phyloP scores from a whole-genome alignment of 73 alveolate genomes.

The Stentor roeselii region DNA sequence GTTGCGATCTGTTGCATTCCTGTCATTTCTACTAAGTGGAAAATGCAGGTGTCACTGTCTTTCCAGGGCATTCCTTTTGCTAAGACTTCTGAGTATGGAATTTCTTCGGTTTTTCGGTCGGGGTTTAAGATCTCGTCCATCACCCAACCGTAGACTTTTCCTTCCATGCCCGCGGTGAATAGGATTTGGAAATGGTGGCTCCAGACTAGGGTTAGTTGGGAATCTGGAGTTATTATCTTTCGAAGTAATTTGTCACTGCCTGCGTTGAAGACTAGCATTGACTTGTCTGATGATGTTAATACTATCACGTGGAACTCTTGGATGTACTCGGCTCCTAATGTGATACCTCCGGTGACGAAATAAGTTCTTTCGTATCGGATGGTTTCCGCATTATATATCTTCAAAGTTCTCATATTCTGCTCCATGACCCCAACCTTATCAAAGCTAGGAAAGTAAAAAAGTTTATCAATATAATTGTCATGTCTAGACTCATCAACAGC shows the following conservation, averaged over 20 bases:
- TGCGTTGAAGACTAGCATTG: constrained; percentile 53
- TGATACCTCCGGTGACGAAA: constrained; percentile 43
- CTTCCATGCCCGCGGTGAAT: constrained; percentile 69
- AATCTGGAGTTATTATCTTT: constrained; percentile 51
- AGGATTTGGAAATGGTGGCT: constrained; percentile 44
- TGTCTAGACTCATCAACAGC: constrained; percentile 60
- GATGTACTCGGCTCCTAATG: constrained; percentile 52
- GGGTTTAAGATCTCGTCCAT: constrained; percentile 48
- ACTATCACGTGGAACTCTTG: constrained; percentile 51
- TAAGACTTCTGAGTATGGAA: constrained; percentile 48
- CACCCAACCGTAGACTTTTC: constrained; percentile 62
- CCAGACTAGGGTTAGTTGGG: constrained; percentile 59
- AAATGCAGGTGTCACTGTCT: constrained; percentile 44
- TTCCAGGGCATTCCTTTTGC: constrained; percentile 69
- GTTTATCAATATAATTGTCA: constrained; percentile 66
- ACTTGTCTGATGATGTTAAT: constrained; percentile 40
- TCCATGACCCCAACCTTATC: constrained; percentile 64
- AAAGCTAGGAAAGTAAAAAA: constrained; percentile 52
- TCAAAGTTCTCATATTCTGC: constrained; percentile 57
- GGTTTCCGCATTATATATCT: constrained; percentile 53
- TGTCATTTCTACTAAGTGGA: constrained; percentile 58
- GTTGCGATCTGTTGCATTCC: constrained; percentile 63
- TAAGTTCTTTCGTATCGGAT: constrained; percentile 45
- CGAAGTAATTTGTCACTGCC: constrained; percentile 38
- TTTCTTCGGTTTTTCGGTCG: constrained; percentile 43